Percentiles rank a stretch among this genome's conserved stretches.
Conservation (phyloP, 768 basidiomycete genomes). For the Phylloporus arenicola region DNA sequence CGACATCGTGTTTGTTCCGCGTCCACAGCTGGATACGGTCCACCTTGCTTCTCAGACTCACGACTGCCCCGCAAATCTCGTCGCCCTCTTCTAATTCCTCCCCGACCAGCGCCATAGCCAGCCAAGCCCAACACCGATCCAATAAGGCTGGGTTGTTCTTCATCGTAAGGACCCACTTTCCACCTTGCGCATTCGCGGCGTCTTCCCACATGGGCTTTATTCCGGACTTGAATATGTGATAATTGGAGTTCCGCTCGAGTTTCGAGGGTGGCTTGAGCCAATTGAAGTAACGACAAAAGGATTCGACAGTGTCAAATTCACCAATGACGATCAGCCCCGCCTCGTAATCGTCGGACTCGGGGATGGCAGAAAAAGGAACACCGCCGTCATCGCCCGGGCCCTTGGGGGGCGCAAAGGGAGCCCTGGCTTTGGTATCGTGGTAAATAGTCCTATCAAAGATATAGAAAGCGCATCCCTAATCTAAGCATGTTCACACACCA, state of each 20-base stretch:
- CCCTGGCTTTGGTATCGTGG: constrained; percentile 80
- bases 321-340: constrained; percentile 83
- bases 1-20: constrained; percentile 78
- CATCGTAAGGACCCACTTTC: constrained; percentile 95
- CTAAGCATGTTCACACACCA: constrained; percentile 47
- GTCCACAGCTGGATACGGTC: constrained; percentile 93
- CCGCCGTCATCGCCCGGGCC: constrained; percentile 22
- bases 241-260: constrained; percentile 87
- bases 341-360: constrained; percentile 75
- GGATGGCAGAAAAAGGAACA: constrained; percentile 35
- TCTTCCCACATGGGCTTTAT: constrained; percentile 99
- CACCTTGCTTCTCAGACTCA: constrained; percentile 79
- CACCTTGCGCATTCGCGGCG: constrained; percentile 83
- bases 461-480: neutral
- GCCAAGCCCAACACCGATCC: constrained; percentile 86
- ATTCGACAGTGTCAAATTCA: constrained; percentile 86
- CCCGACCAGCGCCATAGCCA: constrained; percentile 85
- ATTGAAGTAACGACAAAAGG: constrained; percentile 88
- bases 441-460: constrained; percentile 67
- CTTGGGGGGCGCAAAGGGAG: constrained; percentile 30
- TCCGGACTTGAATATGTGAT: constrained; percentile 90
- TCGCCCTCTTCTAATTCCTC: constrained; percentile 60
- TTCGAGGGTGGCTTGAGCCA: constrained; percentile 90
- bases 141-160: constrained; percentile 72
- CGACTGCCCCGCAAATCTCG: constrained; percentile 80